Base-by-base conservation (phyloP, 1,139 yeast species). In the Arxiozyma telluris region DNA sequence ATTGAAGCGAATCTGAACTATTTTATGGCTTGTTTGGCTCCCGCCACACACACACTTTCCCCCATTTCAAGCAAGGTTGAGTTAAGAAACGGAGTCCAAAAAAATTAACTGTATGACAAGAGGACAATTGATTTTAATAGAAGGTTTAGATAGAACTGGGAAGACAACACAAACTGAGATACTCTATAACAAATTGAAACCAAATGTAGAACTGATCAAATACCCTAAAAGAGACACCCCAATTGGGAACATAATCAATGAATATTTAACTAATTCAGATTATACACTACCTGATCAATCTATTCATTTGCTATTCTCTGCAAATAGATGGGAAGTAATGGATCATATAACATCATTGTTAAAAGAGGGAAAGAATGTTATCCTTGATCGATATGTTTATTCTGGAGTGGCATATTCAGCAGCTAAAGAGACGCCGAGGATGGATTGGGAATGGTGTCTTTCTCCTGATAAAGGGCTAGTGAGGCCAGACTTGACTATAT, bases 71-170 rank as follows among this genome's bases (percentile, higher is more conserved):
- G 12, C 3, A 15, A 34, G 2, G n/a, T 34, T 34, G 39, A 34
- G 39, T 3, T 12, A 34, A 34, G n/a, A 12, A 34, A 15, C 1
- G 12, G 17, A 34, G 39, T 34, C 9, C 2, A 34, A 34, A 3
- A 34, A 34, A n/a, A 34, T 12, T 15, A 8, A 34, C 11, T 23
- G n/a, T 21, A 69, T 67, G 71, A 53, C 54, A 2, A 65, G 96
- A 60, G 97, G 97, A 2, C 77, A 78, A 50, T 73, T 94, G 51
- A 84, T 94, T 27, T 78, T 89, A 7, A 77, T 94, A 5, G 99
- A 94, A 70, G 99, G 99, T 0, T 79, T 93, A 1, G 99, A 94
- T 66, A 74, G 98, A 52, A 85, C 98, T 0, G 99, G 99, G 0
- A 94, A 94, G 67, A 82, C 96, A 1, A 90, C 98, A 0, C 98